Evolutionary conservation across 495 filamentous ascomycete species (phyloP).

Genomic region (Neurospora pannonica): DNA sequence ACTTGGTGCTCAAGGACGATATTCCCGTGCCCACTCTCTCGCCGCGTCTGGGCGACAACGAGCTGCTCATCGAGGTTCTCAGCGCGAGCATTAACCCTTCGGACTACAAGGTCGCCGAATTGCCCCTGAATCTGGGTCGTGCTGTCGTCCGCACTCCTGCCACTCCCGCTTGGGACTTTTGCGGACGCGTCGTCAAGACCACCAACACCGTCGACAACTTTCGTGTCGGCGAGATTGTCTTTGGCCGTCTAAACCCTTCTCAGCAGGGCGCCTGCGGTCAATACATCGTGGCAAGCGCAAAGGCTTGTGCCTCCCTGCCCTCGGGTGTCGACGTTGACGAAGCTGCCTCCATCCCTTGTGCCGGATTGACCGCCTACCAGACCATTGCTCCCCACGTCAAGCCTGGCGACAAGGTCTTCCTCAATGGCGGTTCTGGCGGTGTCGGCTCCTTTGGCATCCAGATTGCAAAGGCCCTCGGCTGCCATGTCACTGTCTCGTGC

Average conservation of each 20-base stretch:
- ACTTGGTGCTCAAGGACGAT: conserved; percentile 39
- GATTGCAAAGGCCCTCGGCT: conserved; percentile 56
- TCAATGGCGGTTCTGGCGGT: conserved; percentile 61
- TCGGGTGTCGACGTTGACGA: conserved; percentile 40
- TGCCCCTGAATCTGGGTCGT: conserved; percentile 29
- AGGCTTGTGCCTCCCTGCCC: conserved; percentile 32
- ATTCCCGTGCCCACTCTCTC: conserved; percentile 30
- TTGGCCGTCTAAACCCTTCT: conserved; percentile 35
- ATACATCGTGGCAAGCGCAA: conserved; percentile 31
- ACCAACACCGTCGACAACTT: conserved; percentile 27
- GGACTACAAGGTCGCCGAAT: conserved; percentile 60
- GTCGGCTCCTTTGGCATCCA: conserved; percentile 54
- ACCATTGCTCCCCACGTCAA: conserved; percentile 45
- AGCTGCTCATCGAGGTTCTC: conserved; percentile 48
- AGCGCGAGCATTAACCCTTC: conserved; percentile 54
- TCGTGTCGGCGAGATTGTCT: conserved; percentile 46
- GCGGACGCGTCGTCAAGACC: conserved; percentile 44
- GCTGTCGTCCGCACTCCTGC: conserved; percentile 35
- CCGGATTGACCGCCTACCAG: conserved; percentile 52
- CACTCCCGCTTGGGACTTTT: conserved; percentile 55
- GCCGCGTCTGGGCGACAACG: conserved; percentile 28
- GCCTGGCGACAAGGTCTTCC: conserved; percentile 48
- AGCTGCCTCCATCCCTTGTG: conserved; percentile 45
- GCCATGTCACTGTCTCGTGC: conserved; percentile 52
- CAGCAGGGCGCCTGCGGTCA: conserved; percentile 46